Base-by-base conservation (phyloP, 169 alveolate genomes). In the Plasmodium cynomolgi region DNA sequence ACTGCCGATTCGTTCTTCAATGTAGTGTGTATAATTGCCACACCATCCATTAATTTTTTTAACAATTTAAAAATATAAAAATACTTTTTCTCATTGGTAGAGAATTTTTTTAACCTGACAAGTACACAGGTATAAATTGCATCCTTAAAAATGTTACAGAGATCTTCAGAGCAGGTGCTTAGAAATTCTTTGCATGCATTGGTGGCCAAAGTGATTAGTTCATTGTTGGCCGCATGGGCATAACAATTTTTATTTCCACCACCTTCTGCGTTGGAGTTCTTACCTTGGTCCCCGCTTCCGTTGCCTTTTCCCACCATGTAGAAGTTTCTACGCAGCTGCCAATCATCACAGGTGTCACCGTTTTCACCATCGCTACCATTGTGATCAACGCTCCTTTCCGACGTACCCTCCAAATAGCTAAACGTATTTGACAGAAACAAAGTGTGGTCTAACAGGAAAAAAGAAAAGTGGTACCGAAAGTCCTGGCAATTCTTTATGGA, bases 111-210 rank as follows among this genome's bases (percentile, higher is more conserved):
- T 81, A 90, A 74, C 83, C 94, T 33, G 71, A 90, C 90, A 37
- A 90, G 90, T 47, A 90, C 90, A 74, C 94, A 90, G 9, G 94
- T 90, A 73, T 90, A 90, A 23, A 90, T 90, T 39, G 94, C 94
- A 33, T 90, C 94, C 73, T 74, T 90, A 90, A 90, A 90, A 58
- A 90, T 74, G 50, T 90, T 79, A 68, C 83, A 74, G 37, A 90
- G 73, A 33, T 90, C 90, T 13, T 90, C 83, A 58, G 88, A 58
- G 15, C 94, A 90, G 50, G 47, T 58, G 83, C 83, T 80, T 90
- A 90, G 72, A 90, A 90, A 90, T 80, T 90, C 94, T 90, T 90
- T 90, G 83, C 94, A 90, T 80, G 94, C 94, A 39, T 80, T 90
- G 29, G 91, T 90, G 26, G 94, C 83, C 82, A 90, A 80, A 13